Percentiles rank a stretch among this genome's conserved stretches.
phyloP scores from a whole-genome alignment of 441 rosid genomes.

The Adansonia gregorii region DNA sequence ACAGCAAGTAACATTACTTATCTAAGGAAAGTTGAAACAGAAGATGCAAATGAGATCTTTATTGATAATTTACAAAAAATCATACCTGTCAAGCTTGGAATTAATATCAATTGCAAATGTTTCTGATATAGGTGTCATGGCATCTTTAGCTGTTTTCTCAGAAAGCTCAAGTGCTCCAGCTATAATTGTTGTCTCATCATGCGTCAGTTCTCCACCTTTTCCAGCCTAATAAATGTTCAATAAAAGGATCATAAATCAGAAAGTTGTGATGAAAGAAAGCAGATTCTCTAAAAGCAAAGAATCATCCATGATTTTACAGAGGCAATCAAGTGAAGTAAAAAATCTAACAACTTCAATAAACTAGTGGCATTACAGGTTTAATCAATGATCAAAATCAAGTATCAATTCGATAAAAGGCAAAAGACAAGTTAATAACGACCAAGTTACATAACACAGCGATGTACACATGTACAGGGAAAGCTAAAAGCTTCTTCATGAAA shows the following conservation, averaged over 20 bases:
- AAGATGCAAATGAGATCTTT: conserved; percentile 19
- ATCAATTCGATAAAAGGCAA: not conserved
- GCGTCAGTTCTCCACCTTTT: conserved; percentile 91
- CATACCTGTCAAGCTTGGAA: conserved; percentile 68
- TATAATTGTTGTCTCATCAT: conserved; percentile 86
- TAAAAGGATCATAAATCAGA: conserved; percentile 17
- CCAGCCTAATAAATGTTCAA: conserved; percentile 66
- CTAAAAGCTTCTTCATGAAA: not conserved
- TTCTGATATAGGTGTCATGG: conserved; percentile 82
- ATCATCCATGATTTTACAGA: not conserved
- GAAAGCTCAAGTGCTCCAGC: conserved; percentile 93
- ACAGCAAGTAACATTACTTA: conserved; percentile 27
- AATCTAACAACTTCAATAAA: not conserved
- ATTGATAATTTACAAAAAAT: conserved; percentile 10
- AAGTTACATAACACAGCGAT: not conserved
- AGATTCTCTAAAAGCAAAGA: not conserved
- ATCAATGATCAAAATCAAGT: not conserved
- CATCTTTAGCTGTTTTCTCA: conserved; percentile 78
- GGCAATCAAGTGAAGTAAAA: not conserved
- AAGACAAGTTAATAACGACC: not conserved
- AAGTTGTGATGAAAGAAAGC: not conserved
- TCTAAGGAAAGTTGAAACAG: conserved; percentile 18
- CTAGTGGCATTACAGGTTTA: not conserved
- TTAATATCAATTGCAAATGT: conserved; percentile 81
- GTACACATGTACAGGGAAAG: not conserved